phyloP scores from a whole-genome alignment of 305 asterid genomes.

The Euphrasia arctica region DNA sequence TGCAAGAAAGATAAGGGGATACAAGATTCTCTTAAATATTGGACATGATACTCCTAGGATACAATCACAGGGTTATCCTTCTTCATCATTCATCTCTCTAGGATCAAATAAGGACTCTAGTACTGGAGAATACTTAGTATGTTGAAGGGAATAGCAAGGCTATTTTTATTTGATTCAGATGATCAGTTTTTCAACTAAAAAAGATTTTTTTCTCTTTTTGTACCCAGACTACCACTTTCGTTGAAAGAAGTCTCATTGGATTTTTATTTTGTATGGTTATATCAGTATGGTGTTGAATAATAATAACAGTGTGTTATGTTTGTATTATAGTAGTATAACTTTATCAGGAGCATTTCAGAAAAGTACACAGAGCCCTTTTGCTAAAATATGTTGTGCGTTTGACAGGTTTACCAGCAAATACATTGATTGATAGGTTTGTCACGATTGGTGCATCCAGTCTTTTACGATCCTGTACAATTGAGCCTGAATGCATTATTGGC shows the following conservation, averaged over 20 bases:
- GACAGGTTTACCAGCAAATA: conserved; percentile 89
- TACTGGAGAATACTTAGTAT: not conserved
- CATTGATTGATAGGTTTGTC: conserved; percentile 76
- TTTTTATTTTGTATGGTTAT: not conserved
- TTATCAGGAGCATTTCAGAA: not conserved
- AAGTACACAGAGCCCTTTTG: not conserved
- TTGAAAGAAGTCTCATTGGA: not conserved
- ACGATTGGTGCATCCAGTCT: conserved; percentile 87
- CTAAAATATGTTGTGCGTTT: conserved; percentile 13
- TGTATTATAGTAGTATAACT: not conserved
- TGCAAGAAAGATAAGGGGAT: too few species aligned
- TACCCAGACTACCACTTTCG: not conserved
- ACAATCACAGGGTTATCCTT: conserved; percentile 2
- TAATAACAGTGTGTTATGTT: conserved; percentile 8
- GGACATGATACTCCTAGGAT: too few species aligned
- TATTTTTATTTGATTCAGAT: conserved; percentile 1
- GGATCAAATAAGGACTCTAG: not conserved
- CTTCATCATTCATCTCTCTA: not conserved
- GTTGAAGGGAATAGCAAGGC: not conserved
- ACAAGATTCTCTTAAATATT: too few species aligned
- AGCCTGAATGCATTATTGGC: conserved; percentile 96
- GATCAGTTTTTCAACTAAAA: not conserved
- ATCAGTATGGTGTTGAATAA: not conserved
- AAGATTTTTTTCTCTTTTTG: not conserved
- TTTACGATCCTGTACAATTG: conserved; percentile 83